Percentiles rank a stretch among this genome's conserved stretches.
Conservation (phyloP, 1,284 basidiomycete genomes). For the Apiotrichum brassicae region DNA sequence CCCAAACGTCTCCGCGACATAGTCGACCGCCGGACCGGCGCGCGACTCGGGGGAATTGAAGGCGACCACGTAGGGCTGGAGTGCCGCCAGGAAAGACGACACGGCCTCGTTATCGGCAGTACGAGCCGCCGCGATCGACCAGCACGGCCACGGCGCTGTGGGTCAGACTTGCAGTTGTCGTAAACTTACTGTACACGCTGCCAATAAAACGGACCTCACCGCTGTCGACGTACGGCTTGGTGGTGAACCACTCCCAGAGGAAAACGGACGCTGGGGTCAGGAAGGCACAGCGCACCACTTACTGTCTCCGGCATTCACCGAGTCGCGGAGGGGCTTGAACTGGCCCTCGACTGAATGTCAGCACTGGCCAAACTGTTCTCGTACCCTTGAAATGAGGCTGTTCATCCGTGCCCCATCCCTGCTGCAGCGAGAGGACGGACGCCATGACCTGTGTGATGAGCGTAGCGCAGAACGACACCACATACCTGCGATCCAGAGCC, state of each 20-base stretch:
- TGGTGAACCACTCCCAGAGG: conserved; percentile 95
- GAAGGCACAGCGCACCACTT: conserved; percentile 9
- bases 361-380: conserved; percentile 8
- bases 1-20: conserved; percentile 69
- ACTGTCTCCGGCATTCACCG: conserved; percentile 71
- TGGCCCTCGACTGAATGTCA: conserved; percentile 70
- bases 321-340: conserved; percentile 78
- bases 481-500: conserved; percentile 52
- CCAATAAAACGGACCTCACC: conserved; percentile 69
- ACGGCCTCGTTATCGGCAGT: conserved; percentile 54
- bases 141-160: conserved; percentile 90
- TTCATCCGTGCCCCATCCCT: conserved; percentile 59
- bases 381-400: conserved; percentile 67
- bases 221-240: conserved; percentile 80
- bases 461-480: background rate
- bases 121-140: conserved; percentile 81
- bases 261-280: conserved; percentile 35
- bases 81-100: conserved; percentile 56
- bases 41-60: conserved; percentile 64
- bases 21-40: conserved; percentile 59
- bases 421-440: conserved; percentile 81
- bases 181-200: conserved; percentile 41
- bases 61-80: conserved; percentile 59
- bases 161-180: background rate
- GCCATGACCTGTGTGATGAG: conserved; percentile 76